Conservation (phyloP, 2,329 filamentous ascomycete species). For the Colletotrichum destructivum region DNA sequence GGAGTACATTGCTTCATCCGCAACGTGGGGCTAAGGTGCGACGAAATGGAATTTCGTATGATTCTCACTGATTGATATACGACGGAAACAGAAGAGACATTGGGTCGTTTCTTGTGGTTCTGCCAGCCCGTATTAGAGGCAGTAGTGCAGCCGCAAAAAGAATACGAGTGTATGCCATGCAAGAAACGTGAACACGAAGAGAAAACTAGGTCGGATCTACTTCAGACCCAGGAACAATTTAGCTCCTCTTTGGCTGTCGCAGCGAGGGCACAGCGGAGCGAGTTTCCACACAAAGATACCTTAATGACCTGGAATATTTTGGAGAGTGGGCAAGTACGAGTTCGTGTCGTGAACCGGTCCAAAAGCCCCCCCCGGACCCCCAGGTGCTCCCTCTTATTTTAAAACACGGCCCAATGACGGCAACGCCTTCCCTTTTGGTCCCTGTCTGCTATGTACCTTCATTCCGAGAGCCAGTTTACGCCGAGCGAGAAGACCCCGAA, state of each 20-base stretch:
- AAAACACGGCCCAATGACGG: conserved; percentile 38
- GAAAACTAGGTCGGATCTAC: background rate
- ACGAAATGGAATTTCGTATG: background rate
- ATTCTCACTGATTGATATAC: background rate
- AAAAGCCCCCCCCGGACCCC: conserved; percentile 17
- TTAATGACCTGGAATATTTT: background rate
- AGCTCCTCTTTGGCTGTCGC: background rate
- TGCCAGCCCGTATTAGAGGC: background rate
- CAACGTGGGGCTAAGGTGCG: background rate
- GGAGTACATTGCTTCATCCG: background rate
- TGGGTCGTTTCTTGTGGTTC: background rate
- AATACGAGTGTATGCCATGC: conserved; percentile 4
- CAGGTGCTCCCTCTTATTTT: conserved; percentile 38
- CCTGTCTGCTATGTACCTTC: background rate
- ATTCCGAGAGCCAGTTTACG: background rate
- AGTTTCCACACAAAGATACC: too few species aligned
- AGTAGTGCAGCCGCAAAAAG: background rate
- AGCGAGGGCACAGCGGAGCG: too few species aligned
- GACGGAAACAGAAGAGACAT: too few species aligned
- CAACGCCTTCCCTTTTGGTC: conserved; percentile 30
- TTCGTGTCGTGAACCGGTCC: conserved; percentile 4
- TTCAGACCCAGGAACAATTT: background rate
- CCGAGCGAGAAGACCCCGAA: conserved; percentile 9
- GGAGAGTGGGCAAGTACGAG: conserved; percentile 8
- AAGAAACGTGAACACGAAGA: background rate